Evolutionary conservation across 441 rosid genomes (phyloP).

Genomic region (Erysimum pusillum): DNA sequence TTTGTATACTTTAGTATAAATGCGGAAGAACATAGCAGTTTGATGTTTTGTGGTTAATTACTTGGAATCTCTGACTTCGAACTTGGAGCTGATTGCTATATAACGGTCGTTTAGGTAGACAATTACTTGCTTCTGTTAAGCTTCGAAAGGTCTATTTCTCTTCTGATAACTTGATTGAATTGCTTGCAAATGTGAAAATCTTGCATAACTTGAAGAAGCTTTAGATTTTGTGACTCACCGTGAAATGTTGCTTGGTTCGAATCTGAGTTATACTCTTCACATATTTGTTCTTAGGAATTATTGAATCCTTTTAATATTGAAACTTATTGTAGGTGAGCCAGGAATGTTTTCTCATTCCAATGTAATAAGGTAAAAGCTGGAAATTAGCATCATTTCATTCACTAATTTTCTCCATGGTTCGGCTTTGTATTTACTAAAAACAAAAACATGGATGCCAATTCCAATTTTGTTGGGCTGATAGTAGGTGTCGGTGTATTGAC

Average conservation of each 20-base stretch:
- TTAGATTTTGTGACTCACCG: too few species aligned
- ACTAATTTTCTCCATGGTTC: not conserved
- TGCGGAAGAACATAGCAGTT: not conserved
- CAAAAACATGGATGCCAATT: not conserved
- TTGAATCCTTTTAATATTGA: not conserved
- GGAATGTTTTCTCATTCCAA: constrained; percentile 20
- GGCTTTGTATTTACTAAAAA: not conserved
- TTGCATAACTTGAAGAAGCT: too few species aligned
- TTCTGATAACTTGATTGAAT: not conserved
- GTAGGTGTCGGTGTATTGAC: not conserved
- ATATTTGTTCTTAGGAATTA: not conserved
- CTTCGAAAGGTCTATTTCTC: not conserved
- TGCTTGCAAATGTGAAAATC: not conserved
- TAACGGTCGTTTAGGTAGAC: not conserved
- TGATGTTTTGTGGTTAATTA: not conserved
- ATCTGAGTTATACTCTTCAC: too few species aligned
- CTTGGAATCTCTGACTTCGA: constrained; percentile 15
- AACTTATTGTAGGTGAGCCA: constrained; percentile 38
- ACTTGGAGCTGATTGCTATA: not conserved
- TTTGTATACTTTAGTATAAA: not conserved
- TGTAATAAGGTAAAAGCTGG: constrained; percentile 39
- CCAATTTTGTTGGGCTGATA: constrained; percentile 1
- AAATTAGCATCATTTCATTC: not conserved
- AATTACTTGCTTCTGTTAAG: not conserved
- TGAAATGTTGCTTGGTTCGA: too few species aligned